Base-by-base conservation (phyloP, 768 basidiomycete species). In the Strobilomyces echinocephalus region DNA sequence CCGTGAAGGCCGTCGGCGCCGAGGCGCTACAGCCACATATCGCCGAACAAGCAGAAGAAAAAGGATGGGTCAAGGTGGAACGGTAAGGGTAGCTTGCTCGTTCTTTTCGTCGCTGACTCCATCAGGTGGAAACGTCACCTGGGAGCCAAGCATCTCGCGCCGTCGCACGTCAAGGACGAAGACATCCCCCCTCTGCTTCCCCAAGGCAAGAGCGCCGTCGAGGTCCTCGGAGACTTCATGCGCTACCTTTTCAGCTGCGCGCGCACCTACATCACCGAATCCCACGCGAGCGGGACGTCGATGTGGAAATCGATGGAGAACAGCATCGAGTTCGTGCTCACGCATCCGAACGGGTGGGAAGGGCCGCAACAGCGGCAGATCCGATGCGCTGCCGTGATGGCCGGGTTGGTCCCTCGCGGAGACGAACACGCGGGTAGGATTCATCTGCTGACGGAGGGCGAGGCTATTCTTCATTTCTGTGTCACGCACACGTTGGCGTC, bases 1-100 rank as follows among this genome's bases (percentile, higher is more conserved):
- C 39, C 0, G 64, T 74, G 4, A 69, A 61, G 35, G 79, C 78
- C 0, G 63, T 73, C 5, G 79, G 79, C 0, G 77, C 76, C 1
- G 78, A 78, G 24, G 41, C 47, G 14, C 18, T 43, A 6, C 47
- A 54, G 41, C 53, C 48, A 4, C 46, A 48, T 5, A 49, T 48
- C 26, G n/a, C n/a, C n/a, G n/a, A n/a, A n/a, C n/a, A n/a, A n/a
- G n/a, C n/a, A n/a, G n/a, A n/a, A n/a, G n/a, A 46, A 46, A 7
- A 40, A 53, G n/a, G 53, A 53, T 53, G 53, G 53, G 46, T 30
- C 3, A 53, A 48, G 11, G 46, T 53, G 16, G 53, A 53, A 38
- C 48, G 53, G 53, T 53, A 15, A 5, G 30, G n/a, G n/a, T n/a
- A n/a, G n/a, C n/a, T n/a, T 26, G 11, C 9, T 16, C 8, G 6